Conservation (phyloP, 495 filamentous ascomycete genomes). For the Chaetomidium leptoderma region DNA sequence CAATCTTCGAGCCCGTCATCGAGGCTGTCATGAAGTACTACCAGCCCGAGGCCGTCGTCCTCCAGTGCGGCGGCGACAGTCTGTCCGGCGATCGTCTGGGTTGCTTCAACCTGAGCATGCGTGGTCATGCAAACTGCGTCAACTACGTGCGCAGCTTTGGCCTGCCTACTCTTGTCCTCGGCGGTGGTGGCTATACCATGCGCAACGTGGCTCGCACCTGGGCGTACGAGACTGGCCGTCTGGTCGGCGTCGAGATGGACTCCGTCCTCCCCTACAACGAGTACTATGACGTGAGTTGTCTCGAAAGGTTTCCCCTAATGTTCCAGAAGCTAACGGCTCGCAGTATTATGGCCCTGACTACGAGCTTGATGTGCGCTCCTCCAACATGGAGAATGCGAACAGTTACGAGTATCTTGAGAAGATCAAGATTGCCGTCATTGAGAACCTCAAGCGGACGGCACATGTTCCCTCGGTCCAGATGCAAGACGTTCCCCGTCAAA, state of each 20-base stretch:
- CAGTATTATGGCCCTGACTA: conserved; percentile 98
- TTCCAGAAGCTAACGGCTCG: conserved; percentile 36
- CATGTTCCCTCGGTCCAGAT: conserved; percentile 92
- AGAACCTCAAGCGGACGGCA: conserved; percentile 84
- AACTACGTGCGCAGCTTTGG: conserved; percentile 91
- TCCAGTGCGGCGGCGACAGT: conserved; percentile 95
- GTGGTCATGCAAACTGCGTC: conserved; percentile 95
- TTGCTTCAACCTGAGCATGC: conserved; percentile 98
- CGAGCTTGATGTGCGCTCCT: conserved; percentile 87
- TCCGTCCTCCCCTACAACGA: conserved; percentile 92
- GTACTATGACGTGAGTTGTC: conserved; percentile 80
- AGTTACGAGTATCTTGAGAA: conserved; percentile 91
- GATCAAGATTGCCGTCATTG: conserved; percentile 86
- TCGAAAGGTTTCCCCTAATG: conserved; percentile 4
- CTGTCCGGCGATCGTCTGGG: conserved; percentile 91
- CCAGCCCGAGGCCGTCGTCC: conserved; percentile 85
- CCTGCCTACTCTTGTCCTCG: conserved; percentile 84
- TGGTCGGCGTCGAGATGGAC: conserved; percentile 76
- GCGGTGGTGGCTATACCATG: conserved; percentile 98
- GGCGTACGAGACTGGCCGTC: conserved; percentile 91
- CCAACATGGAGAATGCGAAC: conserved; percentile 99
- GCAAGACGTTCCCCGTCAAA: conserved; percentile 82
- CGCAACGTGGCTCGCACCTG: conserved; percentile 95
- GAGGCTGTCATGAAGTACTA: conserved; percentile 94
- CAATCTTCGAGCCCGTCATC: conserved; percentile 93